These are phyloP conservation scores for Avena sativa DNA, from an alignment of 176 grass and related monocot genomes.

Conservation along the genomic window DNA sequence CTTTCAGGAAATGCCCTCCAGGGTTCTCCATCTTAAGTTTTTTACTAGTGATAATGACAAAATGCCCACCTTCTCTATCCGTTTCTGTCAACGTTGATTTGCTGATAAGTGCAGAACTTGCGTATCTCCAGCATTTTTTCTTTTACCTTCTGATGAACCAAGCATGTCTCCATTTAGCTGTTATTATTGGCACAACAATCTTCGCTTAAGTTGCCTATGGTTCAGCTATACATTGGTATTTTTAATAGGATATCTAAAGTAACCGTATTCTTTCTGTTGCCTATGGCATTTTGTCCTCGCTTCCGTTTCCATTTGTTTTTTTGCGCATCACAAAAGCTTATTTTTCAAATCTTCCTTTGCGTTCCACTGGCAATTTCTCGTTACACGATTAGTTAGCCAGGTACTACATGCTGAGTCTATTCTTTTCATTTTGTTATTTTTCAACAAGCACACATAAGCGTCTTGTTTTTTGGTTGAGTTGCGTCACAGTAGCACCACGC, in stretches of 20 bases:
- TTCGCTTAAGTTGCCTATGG: not conserved
- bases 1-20: conserved; percentile 8
- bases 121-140: not conserved
- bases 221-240: not conserved
- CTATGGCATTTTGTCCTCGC: not conserved
- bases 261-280: not conserved
- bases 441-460: not conserved
- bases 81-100: conserved; percentile 31
- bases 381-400: not conserved
- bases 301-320: conserved; percentile 22
- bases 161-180: not conserved
- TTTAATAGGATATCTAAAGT: not conserved
- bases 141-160: not conserved
- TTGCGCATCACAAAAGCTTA: not conserved
- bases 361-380: not conserved
- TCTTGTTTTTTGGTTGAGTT: not conserved
- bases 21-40: not conserved
- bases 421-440: conserved; percentile 37
- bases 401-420: conserved; percentile 26
- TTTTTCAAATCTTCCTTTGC: conserved; percentile 26
- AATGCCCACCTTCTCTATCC: not conserved
- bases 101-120: conserved; percentile 34
- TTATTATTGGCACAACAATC: not conserved
- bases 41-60: not conserved
- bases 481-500: not conserved